phyloP scores from a whole-genome alignment of 176 grass and related monocot genomes.

The Elaeis guineensis region DNA sequence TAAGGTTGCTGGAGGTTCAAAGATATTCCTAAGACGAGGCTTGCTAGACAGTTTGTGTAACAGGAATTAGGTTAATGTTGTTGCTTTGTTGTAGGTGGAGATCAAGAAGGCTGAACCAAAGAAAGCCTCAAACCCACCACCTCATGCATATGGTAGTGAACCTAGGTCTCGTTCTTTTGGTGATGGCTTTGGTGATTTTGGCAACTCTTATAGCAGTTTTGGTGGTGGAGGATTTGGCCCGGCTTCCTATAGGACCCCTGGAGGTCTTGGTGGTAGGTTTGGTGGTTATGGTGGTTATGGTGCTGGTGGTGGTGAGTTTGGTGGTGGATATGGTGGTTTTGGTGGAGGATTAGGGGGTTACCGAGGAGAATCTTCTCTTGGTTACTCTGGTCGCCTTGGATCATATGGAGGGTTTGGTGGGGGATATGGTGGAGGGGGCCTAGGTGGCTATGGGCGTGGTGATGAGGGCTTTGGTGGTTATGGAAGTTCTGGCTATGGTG shows the following conservation, averaged over 20 bases:
- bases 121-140: conserved; percentile 63
- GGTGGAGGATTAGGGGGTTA: conserved; percentile 51
- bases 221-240: conserved; percentile 41
- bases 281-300: conserved; percentile 40
- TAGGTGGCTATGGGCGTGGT: conserved; percentile 37
- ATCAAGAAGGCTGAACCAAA: conserved; percentile 99
- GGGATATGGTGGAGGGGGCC: conserved; percentile 37
- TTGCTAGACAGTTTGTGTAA: conserved; percentile 29
- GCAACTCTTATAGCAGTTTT: conserved; percentile 34
- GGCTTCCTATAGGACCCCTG: conserved; percentile 22
- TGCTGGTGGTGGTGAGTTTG: conserved; percentile 28
- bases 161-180: conserved; percentile 61
- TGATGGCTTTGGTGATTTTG: conserved; percentile 36
- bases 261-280: conserved; percentile 38
- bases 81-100: conserved; percentile 96
- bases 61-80: conserved; percentile 40
- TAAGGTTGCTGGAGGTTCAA: background rate
- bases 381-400: conserved; percentile 55
- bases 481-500: conserved; percentile 33
- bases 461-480: conserved; percentile 40
- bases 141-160: conserved; percentile 51
- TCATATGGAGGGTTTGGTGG: conserved; percentile 52
- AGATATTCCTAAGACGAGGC: background rate
- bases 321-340: conserved; percentile 52
- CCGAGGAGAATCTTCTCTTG: conserved; percentile 27